A percentile compares a stretch with the other conserved stretches of the same genome.
Evolutionary conservation across 2,329 filamentous ascomycete species (phyloP).

Genomic region (Emergomyces orientalis): DNA sequence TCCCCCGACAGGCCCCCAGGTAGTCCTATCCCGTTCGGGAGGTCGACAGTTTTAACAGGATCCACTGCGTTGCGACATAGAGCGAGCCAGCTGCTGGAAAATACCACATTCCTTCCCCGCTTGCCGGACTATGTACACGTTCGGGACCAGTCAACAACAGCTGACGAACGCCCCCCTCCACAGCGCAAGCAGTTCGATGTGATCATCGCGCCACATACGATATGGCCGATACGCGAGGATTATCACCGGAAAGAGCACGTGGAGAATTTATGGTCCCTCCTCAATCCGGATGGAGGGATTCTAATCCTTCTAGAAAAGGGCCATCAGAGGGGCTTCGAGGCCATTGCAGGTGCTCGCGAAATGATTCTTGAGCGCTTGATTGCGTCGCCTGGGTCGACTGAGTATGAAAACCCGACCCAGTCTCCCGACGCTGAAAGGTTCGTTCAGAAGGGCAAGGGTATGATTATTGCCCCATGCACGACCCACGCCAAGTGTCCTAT

Average conservation of each 20-base stretch:
- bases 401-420: slow-evolving; percentile 32
- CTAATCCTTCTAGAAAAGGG: slow-evolving; percentile 86
- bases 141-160: slow-evolving; percentile 48
- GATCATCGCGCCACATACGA: slow-evolving; percentile 76
- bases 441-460: slow-evolving; percentile 47
- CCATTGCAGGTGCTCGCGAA: slow-evolving; percentile 73
- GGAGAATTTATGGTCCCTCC: slow-evolving; percentile 79
- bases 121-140: slow-evolving; percentile 76
- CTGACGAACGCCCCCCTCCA: slow-evolving; percentile 45
- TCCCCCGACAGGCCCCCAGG: slow-evolving; percentile 35
- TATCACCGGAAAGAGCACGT: slow-evolving; percentile 68
- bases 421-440: slow-evolving; percentile 20
- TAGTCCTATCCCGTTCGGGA: slow-evolving; percentile 50
- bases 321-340: slow-evolving; percentile 82
- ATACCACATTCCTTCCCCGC: slow-evolving; percentile 85
- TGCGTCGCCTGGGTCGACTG: slow-evolving; percentile 45
- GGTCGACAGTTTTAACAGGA: slow-evolving; percentile 70
- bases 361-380: slow-evolving; percentile 70
- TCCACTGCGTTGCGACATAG: slow-evolving; percentile 66
- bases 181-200: slow-evolving; percentile 75
- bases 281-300: slow-evolving; percentile 76
- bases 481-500: slow-evolving; percentile 84
- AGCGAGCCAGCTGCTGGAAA: slow-evolving; percentile 65
- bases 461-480: slow-evolving; percentile 64
- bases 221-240: slow-evolving; percentile 67